A percentile compares a stretch with the other conserved stretches of the same genome.
These are phyloP conservation scores for Picea engelmannii DNA, from an alignment of 83 land plant species.

Conservation along the genomic window DNA sequence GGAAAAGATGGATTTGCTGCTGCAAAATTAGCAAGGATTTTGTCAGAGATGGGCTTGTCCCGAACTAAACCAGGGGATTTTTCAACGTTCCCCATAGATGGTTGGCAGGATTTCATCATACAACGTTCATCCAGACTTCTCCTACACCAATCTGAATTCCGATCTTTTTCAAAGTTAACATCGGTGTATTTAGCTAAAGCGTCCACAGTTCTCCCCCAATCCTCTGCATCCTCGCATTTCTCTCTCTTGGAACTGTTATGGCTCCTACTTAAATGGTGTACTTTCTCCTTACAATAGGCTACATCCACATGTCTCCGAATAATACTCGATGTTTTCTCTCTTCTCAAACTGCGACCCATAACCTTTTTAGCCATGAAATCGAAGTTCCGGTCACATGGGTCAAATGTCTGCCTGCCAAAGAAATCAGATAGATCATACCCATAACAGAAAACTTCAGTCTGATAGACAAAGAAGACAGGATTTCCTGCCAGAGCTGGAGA, in stretches of 20 bases:
- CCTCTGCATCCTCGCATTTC: background rate
- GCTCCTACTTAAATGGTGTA: background rate
- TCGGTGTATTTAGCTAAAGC: background rate
- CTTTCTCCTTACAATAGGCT: background rate
- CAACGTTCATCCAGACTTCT: constrained; percentile 2
- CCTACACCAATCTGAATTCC: background rate
- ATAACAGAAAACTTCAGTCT: constrained; percentile 33
- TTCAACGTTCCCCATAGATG: background rate
- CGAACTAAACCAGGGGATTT: background rate
- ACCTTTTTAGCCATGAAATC: background rate
- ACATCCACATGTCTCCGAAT: background rate
- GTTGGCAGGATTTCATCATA: background rate
- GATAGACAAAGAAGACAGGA: constrained; percentile 61
- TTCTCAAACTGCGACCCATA: background rate
- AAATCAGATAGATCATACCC: constrained; percentile 50
- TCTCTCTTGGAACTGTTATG: background rate
- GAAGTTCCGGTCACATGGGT: background rate
- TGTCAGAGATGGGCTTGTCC: background rate
- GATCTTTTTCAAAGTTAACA: background rate
- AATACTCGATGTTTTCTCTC: background rate
- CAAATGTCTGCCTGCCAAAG: constrained; percentile 39
- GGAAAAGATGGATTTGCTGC: background rate
- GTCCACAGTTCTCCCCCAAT: background rate
- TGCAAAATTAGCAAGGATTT: background rate
- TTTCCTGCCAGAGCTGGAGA: constrained; percentile 55